Conservation (phyloP, 2,329 filamentous ascomycete species). For the Cylindrodendrum hubeiense region DNA sequence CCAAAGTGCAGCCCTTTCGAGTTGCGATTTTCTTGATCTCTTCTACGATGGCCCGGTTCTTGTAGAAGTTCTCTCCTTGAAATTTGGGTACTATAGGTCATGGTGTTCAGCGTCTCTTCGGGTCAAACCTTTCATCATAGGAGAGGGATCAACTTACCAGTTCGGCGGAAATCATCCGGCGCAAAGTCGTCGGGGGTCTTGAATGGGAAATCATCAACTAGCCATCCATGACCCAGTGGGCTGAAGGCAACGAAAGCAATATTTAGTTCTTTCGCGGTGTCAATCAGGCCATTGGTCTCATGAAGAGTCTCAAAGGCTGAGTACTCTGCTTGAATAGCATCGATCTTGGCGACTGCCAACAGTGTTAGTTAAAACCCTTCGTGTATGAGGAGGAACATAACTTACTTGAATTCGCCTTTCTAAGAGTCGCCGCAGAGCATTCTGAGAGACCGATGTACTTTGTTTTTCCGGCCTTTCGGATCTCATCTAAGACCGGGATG, state of each 20-base stretch:
- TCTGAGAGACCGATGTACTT: constrained; percentile 63
- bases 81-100: constrained; percentile 46
- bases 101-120: too few relatives aligned
- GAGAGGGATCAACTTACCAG: constrained; percentile 39
- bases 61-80: constrained; percentile 60
- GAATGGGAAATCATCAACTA: constrained; percentile 58
- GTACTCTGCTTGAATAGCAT: constrained; percentile 61
- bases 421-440: constrained; percentile 58
- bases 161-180: constrained; percentile 54
- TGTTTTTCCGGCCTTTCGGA: constrained; percentile 60
- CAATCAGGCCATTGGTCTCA: constrained; percentile 55
- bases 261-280: constrained; percentile 54
- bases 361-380: background rate
- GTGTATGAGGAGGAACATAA: background rate
- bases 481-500: constrained; percentile 58
- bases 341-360: constrained; percentile 58
- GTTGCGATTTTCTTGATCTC: constrained; percentile 55
- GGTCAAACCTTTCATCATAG: background rate
- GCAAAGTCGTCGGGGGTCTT: constrained; percentile 60
- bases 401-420: constrained; percentile 58
- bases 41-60: constrained; percentile 56
- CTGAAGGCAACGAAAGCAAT: constrained; percentile 60
- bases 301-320: constrained; percentile 57
- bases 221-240: constrained; percentile 60
- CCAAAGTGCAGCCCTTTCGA: constrained; percentile 44